Conservation (phyloP, 106 monocot genomes). For the Acorus gramineus region DNA sequence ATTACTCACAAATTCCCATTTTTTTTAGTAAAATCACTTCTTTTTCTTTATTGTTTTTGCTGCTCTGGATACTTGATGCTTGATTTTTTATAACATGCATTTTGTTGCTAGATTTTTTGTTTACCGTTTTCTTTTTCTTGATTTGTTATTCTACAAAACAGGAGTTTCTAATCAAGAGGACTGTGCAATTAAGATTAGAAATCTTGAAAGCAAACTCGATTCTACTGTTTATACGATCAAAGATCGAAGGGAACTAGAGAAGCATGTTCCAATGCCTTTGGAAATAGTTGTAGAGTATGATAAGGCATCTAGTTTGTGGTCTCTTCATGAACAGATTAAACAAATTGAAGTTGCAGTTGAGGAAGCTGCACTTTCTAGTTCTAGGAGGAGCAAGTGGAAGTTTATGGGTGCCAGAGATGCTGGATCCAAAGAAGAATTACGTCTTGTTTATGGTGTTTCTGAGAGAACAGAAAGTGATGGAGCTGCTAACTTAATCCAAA, state of each 20-base stretch:
- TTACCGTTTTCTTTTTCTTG: background rate
- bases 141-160: conserved; percentile 10
- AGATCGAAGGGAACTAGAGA: conserved; percentile 87
- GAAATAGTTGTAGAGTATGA: conserved; percentile 82
- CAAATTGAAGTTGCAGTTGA: conserved; percentile 84
- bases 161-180: conserved; percentile 99
- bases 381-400: conserved; percentile 94
- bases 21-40: no score
- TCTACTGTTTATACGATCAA: conserved; percentile 96
- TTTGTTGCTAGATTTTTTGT: background rate
- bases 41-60: background rate
- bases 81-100: background rate
- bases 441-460: conserved; percentile 93
- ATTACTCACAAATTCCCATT: background rate
- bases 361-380: conserved; percentile 72
- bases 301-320: conserved; percentile 75
- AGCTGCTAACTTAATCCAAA: conserved; percentile 92
- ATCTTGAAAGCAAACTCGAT: conserved; percentile 96
- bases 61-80: background rate
- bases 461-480: conserved; percentile 99
- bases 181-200: conserved; percentile 95
- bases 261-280: conserved; percentile 90
- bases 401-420: conserved; percentile 99
- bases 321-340: conserved; percentile 87
- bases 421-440: conserved; percentile 88